Evolutionary conservation across 2,329 filamentous ascomycete genomes (phyloP), one percentile per base, ranked within the genome.

Genomic region (Fusarium tanahbumbuense): DNA sequence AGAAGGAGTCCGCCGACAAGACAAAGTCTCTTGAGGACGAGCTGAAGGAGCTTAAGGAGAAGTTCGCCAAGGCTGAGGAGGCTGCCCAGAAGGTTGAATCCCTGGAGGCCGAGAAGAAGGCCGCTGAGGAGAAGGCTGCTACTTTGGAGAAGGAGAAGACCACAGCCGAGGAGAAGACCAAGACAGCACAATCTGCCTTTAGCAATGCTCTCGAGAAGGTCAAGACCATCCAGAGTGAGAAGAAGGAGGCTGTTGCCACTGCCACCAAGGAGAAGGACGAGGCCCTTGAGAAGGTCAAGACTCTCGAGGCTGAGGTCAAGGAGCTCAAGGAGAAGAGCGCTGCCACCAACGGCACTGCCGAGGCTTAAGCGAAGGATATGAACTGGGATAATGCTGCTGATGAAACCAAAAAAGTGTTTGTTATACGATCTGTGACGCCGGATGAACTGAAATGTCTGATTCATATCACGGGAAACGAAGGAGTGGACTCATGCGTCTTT

Each of bases 381-480:
- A 46, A 47, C 53, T 60, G 63, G 63, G 63, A 54, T 49, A 46
- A 70, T 56, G 62, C 64, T 63, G 64, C 48, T 66, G 63, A 67
- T 46, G 68, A 60, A 60, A 64, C 50, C 47, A 58, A 71, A 71
- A 55, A 68, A 62, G 57, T 67, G 61, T 54, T 60, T 66, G 47
- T 56, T 71, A 71, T 62, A 71, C 56, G 68, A 71, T 71, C 64
- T 71, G 60, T 70, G 68, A 71, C 68, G 68, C 68, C 40, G 68
- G 68, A 71, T 71, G 68, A 72, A 67, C 57, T 67, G 68, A 72
- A 64, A 72, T 70, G 68, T 70, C 65, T 67, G 62, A 70, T 72
- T 72, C 69, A 71, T 70, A 72, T 70, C 61, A 74, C 70, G 73
- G 73, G 73, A 72, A 71, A 75, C 73, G 73, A 75, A 75, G 71